Evolutionary conservation across 805 yeast genomes (phyloP).

Genomic region (Candida endomychidarum): DNA sequence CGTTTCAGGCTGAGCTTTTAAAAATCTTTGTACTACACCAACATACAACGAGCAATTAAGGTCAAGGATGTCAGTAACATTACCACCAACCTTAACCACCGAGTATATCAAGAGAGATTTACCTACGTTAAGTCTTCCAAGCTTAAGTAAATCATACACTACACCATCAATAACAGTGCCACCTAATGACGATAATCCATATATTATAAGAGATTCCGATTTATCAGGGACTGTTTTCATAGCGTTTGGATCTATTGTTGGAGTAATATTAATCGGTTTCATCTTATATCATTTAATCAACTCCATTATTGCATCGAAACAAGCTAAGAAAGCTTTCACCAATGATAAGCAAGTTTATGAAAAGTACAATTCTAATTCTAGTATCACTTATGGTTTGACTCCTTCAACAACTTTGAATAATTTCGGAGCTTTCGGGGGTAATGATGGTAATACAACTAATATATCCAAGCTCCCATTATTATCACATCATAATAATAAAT

Average conservation of each 20-base stretch:
- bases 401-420: constrained; percentile 22
- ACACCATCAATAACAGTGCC: constrained; percentile 60
- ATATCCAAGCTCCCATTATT: constrained; percentile 38
- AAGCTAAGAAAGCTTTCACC: constrained; percentile 47
- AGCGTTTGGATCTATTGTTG: constrained; percentile 71
- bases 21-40: background rate
- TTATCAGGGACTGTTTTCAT: constrained; percentile 84
- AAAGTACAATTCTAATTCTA: constrained; percentile 17
- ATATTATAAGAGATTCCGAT: constrained; percentile 46
- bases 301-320: constrained; percentile 48
- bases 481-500: constrained; percentile 21
- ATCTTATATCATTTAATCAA: constrained; percentile 52
- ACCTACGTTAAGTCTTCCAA: constrained; percentile 18
- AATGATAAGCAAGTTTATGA: constrained; percentile 32
- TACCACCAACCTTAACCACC: constrained; percentile 13
- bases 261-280: constrained; percentile 53
- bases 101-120: constrained; percentile 12
- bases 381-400: constrained; percentile 20
- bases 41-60: background rate
- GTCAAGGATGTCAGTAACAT: constrained; percentile 1
- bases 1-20: background rate
- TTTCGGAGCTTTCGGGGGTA: constrained; percentile 5
- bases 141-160: constrained; percentile 28
- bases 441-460: constrained; percentile 12
- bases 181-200: constrained; percentile 61